These are phyloP conservation scores for Pouteria campechiana DNA, from an alignment of 179 eudicot species.

Conservation along the genomic window DNA sequence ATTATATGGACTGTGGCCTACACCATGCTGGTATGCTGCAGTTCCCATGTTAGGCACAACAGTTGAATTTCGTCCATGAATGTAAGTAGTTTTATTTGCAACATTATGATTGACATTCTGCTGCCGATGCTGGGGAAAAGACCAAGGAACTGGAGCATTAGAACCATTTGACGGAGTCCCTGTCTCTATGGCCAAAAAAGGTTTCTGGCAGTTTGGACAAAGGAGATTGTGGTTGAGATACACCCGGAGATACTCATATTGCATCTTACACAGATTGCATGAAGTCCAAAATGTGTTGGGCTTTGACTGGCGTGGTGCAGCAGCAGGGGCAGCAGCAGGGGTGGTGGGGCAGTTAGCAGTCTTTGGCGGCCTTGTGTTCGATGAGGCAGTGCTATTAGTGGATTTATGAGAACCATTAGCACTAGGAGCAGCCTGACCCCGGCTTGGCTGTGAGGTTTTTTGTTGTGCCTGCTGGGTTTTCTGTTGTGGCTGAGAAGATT, in stretches of 20 bases:
- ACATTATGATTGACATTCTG: conserved; percentile 18
- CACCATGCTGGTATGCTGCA: no score
- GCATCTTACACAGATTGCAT: conserved; percentile 60
- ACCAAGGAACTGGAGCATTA: conserved; percentile 15
- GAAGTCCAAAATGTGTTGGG: conserved; percentile 59
- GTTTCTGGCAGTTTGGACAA: conserved; percentile 51
- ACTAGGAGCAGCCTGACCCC: conserved; percentile 28
- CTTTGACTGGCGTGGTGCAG: conserved; percentile 17
- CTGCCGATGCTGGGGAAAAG: conserved; percentile 15
- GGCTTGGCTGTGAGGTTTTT: conserved; percentile 17
- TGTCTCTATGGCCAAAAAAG: conserved; percentile 60
- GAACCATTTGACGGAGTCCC: conserved; percentile 39
- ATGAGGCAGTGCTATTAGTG: conserved; percentile 26
- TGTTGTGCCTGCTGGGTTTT: no score
- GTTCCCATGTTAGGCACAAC: no score
- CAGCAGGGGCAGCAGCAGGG: conserved; percentile 22
- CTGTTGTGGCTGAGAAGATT: conserved; percentile 15
- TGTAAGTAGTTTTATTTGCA: conserved; percentile 9
- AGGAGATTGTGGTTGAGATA: conserved; percentile 61
- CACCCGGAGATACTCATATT: conserved; percentile 55
- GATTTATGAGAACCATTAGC: conserved; percentile 53
- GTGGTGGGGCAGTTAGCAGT: conserved; percentile 8
- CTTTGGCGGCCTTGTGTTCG: conserved; percentile 21
- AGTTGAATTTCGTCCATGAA: no score
- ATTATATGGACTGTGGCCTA: no score